A percentile compares a stretch with the other conserved stretches of the same genome.
Evolutionary conservation across 176 grass and related monocot genomes (phyloP).

Genomic region (Cymbopogon citratus): DNA sequence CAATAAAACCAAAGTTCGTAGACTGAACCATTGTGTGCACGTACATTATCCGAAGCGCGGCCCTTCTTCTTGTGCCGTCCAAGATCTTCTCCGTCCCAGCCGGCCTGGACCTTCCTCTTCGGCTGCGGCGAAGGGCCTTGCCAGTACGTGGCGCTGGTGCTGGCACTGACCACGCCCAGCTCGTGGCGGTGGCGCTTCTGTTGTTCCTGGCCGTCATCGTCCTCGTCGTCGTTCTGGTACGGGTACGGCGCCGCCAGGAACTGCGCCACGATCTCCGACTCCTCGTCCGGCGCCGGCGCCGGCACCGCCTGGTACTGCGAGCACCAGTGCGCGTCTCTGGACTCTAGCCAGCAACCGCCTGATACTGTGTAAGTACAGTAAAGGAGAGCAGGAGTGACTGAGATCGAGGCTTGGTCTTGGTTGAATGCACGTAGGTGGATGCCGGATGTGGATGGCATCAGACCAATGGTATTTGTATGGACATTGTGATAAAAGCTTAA

Average conservation of each 20-base stretch:
- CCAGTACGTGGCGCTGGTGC: too few species aligned
- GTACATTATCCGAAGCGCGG: too few species aligned
- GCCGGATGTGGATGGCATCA: neutral
- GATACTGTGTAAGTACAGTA: neutral
- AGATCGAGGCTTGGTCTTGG: neutral
- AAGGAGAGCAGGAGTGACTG: neutral
- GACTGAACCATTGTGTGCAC: too few species aligned
- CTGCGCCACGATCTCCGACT: conserved; percentile 69
- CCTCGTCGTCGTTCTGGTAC: conserved; percentile 27
- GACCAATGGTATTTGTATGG: conserved; percentile 13
- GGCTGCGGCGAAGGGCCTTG: too few species aligned
- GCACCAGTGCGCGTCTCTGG: conserved; percentile 26
- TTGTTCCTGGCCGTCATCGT: neutral
- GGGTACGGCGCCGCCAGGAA: conserved; percentile 52
- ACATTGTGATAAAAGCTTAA: neutral
- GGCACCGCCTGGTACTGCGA: conserved; percentile 34
- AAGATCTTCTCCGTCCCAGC: too few species aligned
- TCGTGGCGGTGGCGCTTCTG: too few species aligned
- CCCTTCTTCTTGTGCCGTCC: too few species aligned
- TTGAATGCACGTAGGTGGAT: neutral
- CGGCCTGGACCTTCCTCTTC: too few species aligned
- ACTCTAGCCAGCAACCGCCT: neutral
- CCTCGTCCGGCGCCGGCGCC: conserved; percentile 32
- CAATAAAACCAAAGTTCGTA: too few species aligned
- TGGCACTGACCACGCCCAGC: too few species aligned